phyloP scores from a whole-genome alignment of 2,329 filamentous ascomycete species.

The Hymenoscyphus albidus region DNA sequence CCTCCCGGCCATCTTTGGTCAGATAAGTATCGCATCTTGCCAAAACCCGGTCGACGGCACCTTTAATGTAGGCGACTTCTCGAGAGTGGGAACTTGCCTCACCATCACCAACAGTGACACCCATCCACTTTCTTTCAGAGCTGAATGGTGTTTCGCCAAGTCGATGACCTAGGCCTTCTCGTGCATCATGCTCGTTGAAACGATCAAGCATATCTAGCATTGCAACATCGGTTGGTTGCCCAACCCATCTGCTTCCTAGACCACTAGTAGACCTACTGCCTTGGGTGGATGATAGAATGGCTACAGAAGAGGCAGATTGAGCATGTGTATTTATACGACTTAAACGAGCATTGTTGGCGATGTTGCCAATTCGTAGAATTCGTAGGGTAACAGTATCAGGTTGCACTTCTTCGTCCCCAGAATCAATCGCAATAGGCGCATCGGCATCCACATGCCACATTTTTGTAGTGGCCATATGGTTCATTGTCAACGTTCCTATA shows the following conservation, averaged over 20 bases:
- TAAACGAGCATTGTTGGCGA: slow-evolving; percentile 89
- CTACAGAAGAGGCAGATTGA: slow-evolving; percentile 66
- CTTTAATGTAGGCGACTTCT: slow-evolving; percentile 92
- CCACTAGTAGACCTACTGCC: slow-evolving; percentile 55
- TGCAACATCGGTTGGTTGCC: slow-evolving; percentile 96
- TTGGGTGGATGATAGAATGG: slow-evolving; percentile 80
- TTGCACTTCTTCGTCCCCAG: slow-evolving; percentile 54
- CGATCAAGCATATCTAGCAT: slow-evolving; percentile 88
- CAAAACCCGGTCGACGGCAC: slow-evolving; percentile 82
- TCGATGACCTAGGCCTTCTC: slow-evolving; percentile 78
- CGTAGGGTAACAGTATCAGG: slow-evolving; percentile 72
- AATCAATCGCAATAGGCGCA: slow-evolving; percentile 44
- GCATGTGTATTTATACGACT: slow-evolving; percentile 67
- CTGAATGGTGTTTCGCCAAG: slow-evolving; percentile 90
- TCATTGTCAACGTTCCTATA: slow-evolving; percentile 82
- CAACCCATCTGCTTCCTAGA: slow-evolving; percentile 84
- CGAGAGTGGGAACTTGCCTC: slow-evolving; percentile 40
- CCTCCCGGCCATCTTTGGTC: slow-evolving; percentile 78
- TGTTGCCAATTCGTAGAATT: slow-evolving; percentile 87
- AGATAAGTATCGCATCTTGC: slow-evolving; percentile 88
- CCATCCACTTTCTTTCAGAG: slow-evolving; percentile 99
- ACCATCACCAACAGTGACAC: slow-evolving; percentile 69
- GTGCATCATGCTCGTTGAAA: slow-evolving; percentile 87
- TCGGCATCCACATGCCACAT: slow-evolving; percentile 87
- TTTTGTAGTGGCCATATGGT: slow-evolving; percentile 96